Percentiles rank a stretch among this genome's conserved stretches.
Conservation (phyloP, 257 asterid genomes). For the Jacaranda copaia region DNA sequence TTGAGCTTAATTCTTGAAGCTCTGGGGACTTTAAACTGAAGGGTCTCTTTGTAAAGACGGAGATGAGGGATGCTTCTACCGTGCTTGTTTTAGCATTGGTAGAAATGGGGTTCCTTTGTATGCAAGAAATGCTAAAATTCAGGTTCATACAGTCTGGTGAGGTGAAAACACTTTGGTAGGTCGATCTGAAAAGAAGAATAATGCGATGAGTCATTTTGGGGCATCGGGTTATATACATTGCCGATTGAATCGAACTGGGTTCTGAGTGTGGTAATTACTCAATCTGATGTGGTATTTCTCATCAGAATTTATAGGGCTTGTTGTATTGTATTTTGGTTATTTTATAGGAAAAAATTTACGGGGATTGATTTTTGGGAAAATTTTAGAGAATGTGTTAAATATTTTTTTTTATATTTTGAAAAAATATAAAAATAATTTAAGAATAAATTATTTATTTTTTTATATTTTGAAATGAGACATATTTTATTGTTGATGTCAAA, state of each 20-base stretch:
- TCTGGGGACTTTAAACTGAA: conserved; percentile 54
- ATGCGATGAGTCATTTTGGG: conserved; percentile 28
- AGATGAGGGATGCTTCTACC: conserved; percentile 58
- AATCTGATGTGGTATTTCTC: background rate
- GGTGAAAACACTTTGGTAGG: conserved; percentile 16
- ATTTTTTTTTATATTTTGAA: too few species aligned
- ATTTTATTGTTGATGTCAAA: too few species aligned
- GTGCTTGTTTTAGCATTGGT: conserved; percentile 33
- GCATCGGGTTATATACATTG: conserved; percentile 27
- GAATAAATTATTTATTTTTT: too few species aligned
- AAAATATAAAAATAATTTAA: too few species aligned
- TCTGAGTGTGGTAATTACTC: too few species aligned
- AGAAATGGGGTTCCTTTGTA: conserved; percentile 44
- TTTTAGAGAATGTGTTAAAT: too few species aligned
- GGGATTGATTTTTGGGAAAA: too few species aligned
- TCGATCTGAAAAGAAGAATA: conserved; percentile 32
- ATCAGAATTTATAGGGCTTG: conserved; percentile 21
- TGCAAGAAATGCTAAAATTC: background rate
- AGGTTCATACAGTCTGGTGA: conserved; percentile 14
- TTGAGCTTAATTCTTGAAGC: conserved; percentile 63
- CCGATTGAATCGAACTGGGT: conserved; percentile 21
- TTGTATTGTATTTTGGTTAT: too few species aligned
- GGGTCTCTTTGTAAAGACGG: conserved; percentile 61
- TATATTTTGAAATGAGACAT: too few species aligned
- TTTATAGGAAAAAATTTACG: too few species aligned